Evolutionary conservation across 1,139 yeast genomes (phyloP), one percentile per base, ranked within the genome.

Genomic region (Suhomyces anneliseae): DNA sequence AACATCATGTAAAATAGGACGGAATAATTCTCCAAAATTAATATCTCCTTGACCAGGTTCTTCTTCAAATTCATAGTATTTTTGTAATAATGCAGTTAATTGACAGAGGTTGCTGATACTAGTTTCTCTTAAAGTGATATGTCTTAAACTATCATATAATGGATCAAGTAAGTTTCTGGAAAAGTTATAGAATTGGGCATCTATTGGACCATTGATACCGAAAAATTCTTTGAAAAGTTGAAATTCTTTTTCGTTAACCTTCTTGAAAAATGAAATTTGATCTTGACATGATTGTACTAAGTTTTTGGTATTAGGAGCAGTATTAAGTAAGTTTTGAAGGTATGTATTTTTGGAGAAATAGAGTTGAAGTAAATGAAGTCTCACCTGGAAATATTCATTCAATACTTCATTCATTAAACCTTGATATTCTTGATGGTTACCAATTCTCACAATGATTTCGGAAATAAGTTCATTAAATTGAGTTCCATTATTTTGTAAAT

Each of bases 61-160:
- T 9, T 67, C 73, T 43, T 83, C 89, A 54, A 78, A 78, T 51
- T 86, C 90, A 55, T 82, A 82, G 54, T 83, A 84, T 51, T 84
- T 82, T 51, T 84, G 86, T 31, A 92, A 69, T 29, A 90, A 67
- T 1, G 88, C 78, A 1, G 93, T 82, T 40, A 90, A 70, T 58
- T 90, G 95, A 64, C 97, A 89, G 27, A 93, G 68, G 15, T 74
- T 72, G 31, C 78, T 72, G 24, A 90, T 84, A 52, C 82, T 84
- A 8, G 77, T 70, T 59, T 90, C 97, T 49, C 85, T 77, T 36
- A 90, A 72, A 2, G 89, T 79, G 42, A 78, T 71, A 48, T 83
- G 79, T 50, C 97, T 74, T 32, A 89, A 65, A 2, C 74, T 66
- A 54, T 88, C 95, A 58, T 90, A 87, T 27, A 92, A 68, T 0